Base-by-base conservation (phyloP, 2,329 filamentous ascomycete genomes). In the Fusarium burgessii region DNA sequence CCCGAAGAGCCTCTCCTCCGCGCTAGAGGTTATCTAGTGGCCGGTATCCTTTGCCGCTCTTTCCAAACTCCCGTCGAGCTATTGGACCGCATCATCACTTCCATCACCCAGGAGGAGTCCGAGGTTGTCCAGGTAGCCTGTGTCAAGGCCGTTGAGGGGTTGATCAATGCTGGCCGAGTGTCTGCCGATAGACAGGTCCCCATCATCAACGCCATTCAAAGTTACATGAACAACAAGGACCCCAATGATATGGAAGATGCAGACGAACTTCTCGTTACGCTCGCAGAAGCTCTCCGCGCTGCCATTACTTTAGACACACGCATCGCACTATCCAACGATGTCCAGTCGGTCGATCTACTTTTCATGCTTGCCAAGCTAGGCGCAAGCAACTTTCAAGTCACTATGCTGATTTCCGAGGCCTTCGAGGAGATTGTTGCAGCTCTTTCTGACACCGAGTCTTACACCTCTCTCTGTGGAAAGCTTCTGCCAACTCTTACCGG, bases 111-210 rank as follows among this genome's bases (percentile, higher is more conserved):
- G 38, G 95, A 97, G 71, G 84, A 90, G 23, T 92, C 93, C 0
- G 95, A 98, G 79, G 90, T 98, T 38, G 95, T 98, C 45, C 93
- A 96, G 79, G 95, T 97, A 20, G 91, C 95, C 23, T 97, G 94
- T 77, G 92, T 98, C 76, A 95, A 95, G 78, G 92, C 94, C 3
- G 82, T 97, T 38, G 94, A 98, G 76, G 87, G 87, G 18, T 87
- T 90, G 62, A 85, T 90, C 55, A 84, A 82, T 65, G 84, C 86
- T 79, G 79, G 87, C 80, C 76, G 84, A 84, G 82, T 87, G 5
- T 77, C 82, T 10, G 76, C 79, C 11, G 87, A 89, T 62, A 84
- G 83, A 47, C 94, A 97, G 78, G 74, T 84, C 2, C 82, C 85
- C 23, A 85, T 92, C 62, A 85, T 90, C 51, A 85, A 82, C n/a